Evolutionary conservation across 257 asterid species (phyloP), one percentile per base, ranked within the genome.

Genomic region (Solanum rostratum): DNA sequence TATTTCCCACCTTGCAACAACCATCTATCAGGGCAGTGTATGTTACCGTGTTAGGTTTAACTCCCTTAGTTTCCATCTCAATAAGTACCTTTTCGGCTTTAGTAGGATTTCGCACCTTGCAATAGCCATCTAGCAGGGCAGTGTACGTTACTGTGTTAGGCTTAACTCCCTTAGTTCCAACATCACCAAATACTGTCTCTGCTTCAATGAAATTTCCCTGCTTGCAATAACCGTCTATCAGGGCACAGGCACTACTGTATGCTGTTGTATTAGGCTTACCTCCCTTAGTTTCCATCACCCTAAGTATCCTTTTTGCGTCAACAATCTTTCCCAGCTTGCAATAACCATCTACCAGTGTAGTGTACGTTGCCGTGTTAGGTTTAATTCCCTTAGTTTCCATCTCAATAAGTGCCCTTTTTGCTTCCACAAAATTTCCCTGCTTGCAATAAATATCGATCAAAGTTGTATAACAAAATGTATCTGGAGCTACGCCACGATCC

Each of bases 391-490:
- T 81, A n/a, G 82, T 74, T 60, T 84, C 62, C 91, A 89, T 87
- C 65, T 89, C 91, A 19, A 27, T 69, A n/a, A 63, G 16, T 70
- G 24, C 2, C 80, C 16, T 9, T 41, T 82, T 88, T 10, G 97
- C 98, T 87, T 92, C 96, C 15, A 71, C 84, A n/a, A 95, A 88
- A 84, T 91, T 90, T 16, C 98, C 96, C 85, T 92, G 97, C 88
- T 94, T 93, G 90, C 97, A 90, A 45, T 88, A 92, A 37, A 94
- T 93, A 85, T 90, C 89, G 29, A 91, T 88, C 88, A 92, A 82
- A 86, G 90, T 86, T 80, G 91, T 93, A 85, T 87, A 92, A 70
- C 18, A 10, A 12, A 41, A 0, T 4, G 16, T 63, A 80, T 95
- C 92, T 24, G 80, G 90, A 5, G 85, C 85, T 83, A 94, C 86